Conservation (phyloP, 2,329 filamentous ascomycete genomes). For the Colletotrichum sp. region DNA sequence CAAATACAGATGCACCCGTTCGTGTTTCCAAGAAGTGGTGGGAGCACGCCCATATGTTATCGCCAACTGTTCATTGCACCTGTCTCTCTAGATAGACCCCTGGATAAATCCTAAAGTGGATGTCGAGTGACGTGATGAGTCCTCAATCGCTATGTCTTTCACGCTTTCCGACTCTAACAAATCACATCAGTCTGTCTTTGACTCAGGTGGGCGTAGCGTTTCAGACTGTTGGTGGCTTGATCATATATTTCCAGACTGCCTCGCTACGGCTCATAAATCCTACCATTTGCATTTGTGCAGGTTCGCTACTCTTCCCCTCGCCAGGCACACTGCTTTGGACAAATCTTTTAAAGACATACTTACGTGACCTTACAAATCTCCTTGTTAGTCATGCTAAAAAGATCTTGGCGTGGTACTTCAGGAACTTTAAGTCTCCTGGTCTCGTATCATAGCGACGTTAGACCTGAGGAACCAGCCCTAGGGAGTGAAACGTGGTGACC, state of each 20-base stretch:
- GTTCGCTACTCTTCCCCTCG: too few species aligned
- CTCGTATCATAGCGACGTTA: background rate
- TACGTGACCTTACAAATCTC: too few species aligned
- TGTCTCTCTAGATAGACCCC: too few species aligned
- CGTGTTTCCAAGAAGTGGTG: background rate
- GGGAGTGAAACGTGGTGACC: background rate
- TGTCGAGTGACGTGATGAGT: too few species aligned
- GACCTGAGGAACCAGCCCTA: too few species aligned
- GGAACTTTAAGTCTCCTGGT: background rate
- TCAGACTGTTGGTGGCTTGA: background rate
- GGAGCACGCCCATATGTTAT: accelerated
- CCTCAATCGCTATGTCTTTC: too few species aligned
- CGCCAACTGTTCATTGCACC: background rate
- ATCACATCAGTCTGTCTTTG: background rate
- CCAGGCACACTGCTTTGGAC: background rate
- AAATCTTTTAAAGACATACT: accelerated
- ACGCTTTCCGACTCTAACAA: too few species aligned
- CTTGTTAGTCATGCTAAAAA: too few species aligned
- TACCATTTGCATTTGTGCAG: too few species aligned
- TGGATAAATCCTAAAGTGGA: too few species aligned
- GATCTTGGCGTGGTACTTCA: background rate
- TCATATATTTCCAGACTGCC: too few species aligned
- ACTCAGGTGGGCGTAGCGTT: accelerated
- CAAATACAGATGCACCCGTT: accelerated
- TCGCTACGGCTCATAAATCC: accelerated